Base-by-base conservation (phyloP, 768 basidiomycete genomes). In the Auriscalpium orientale region DNA sequence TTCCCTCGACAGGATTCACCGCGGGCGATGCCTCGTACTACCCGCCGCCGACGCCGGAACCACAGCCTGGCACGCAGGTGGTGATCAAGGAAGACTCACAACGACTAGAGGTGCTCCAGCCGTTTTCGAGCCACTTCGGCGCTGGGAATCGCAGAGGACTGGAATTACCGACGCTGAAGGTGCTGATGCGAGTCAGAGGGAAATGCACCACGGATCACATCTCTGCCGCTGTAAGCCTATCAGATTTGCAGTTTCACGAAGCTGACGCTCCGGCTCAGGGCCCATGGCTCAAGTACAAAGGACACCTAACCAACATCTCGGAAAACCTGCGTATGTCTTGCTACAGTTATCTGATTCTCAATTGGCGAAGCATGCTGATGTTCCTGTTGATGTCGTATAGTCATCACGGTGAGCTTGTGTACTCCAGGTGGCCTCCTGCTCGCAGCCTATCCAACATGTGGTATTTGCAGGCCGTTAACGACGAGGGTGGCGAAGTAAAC, bases 171-270 rank as follows among this genome's bases (percentile, higher is more conserved):
- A 63, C 80, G 21, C 73, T 98, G 68, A 90, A 83, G 64, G 90
- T 95, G 51, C 70, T 99, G 50, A 83, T 98, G 80, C 76, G 93
- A 34, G 91, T 98, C 8, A 77, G 90, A 61, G 97, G 97, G n/a
- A 98, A 99, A 73, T 99, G 97, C 70, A 99, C 97, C 12, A 99
- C 97, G 16, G 97, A 99, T 66, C 97, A 98, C 67, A 99, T 98
- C 56, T 94, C 91, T 36, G 97, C 97, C 40, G 97, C 97, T 35
- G 89, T 90, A 63, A 51, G 84, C 73, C 16, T 12, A 13, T 9
- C 13, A 13, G 21, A 18, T 35, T 12, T 38, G 11, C 10, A 45
- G 52, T 22, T 15, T 16, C 12, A 15, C 11, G 13, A 38, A 57
- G n/a, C 44, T 28, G 15, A 18, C 34, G 49, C 4, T 49, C 22